Evolutionary conservation across 495 filamentous ascomycete species (phyloP).

Genomic region (Penicillium cataractarum): DNA sequence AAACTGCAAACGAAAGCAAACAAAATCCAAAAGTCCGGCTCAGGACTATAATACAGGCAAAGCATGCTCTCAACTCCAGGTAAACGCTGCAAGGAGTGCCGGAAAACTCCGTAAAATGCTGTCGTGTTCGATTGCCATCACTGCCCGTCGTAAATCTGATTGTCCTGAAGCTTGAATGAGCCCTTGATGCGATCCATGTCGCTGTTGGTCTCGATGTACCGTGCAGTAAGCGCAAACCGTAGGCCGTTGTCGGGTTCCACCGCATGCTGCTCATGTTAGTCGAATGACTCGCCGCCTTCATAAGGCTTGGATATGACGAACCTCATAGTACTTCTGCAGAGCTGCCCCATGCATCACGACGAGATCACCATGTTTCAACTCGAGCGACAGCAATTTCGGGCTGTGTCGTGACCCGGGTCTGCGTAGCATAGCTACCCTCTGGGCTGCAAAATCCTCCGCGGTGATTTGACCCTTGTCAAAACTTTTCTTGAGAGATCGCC

Average conservation of each 20-base stretch:
- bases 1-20: not conserved
- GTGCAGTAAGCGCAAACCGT: conserved; percentile 64
- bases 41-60: too few species aligned
- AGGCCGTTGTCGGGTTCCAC: conserved; percentile 60
- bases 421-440: too few species aligned
- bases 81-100: not conserved
- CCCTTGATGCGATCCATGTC: conserved; percentile 27
- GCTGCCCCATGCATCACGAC: conserved; percentile 77
- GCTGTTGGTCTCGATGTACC: conserved; percentile 37
- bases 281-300: not conserved
- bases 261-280: conserved; percentile 53
- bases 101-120: not conserved
- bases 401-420: too few species aligned
- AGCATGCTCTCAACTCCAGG: too few species aligned
- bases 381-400: conserved; percentile 33
- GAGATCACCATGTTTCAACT: conserved; percentile 76
- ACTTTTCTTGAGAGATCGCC: conserved; percentile 40
- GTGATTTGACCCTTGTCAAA: conserved; percentile 26
- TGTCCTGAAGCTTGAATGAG: conserved; percentile 26
- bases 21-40: too few species aligned
- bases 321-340: conserved; percentile 76
- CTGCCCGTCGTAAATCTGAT: conserved; percentile 41
- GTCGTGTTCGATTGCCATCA: conserved; percentile 16
- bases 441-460: too few species aligned
- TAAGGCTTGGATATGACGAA: conserved; percentile 28